Evolutionary conservation across 2,329 filamentous ascomycete species (phyloP), one percentile per base, ranked within the genome.

Genomic region (Clonostachys chloroleuca): DNA sequence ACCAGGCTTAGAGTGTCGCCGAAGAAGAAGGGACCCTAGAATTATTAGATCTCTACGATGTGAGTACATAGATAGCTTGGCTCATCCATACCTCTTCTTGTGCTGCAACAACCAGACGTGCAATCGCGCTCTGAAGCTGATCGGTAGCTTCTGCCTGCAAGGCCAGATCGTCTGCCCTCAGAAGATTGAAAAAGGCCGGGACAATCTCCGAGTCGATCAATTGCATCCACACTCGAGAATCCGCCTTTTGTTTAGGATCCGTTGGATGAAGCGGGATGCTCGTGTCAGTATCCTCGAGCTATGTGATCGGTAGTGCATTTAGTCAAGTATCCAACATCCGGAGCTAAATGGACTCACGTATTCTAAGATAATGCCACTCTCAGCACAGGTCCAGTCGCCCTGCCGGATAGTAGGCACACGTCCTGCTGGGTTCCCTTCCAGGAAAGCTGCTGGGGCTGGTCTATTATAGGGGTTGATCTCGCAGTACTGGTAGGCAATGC

Each of bases 331-430:
- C 18, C 14, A 16, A 35, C 9, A 30, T n/a, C 5, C 12, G 9
- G 10, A 24, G 12, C 35, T 17, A 47, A 45, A 24, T 13, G 10
- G 36, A 61, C 78, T 54, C 68, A 88, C 84, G 65, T 95, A 95
- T 84, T 95, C 90, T 62, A 95, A 77, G 56, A 95, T 78, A 4
- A 95, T 85, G 2, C 81, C 81, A 56, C 87, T 92, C 61, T 95
- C 90, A 58, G 90, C 85, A 57, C 86, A 90, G 1, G 84, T 83
- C 88, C 89, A 95, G 51, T 89, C 81, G 12, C 85, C 87, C 62
- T 94, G 86, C 37, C 83, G 76, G 49, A 95, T 75, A 9, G 84
- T 87, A 8, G 90, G 90, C 3, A 95, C 86, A 8, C 88, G 72
- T 1, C 87, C 87, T 46, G 84, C 74, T 3, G 87, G 86, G 55